These are phyloP conservation scores for Candida albicans DNA, from an alignment of 1,139 yeast species.

Conservation along the genomic window DNA sequence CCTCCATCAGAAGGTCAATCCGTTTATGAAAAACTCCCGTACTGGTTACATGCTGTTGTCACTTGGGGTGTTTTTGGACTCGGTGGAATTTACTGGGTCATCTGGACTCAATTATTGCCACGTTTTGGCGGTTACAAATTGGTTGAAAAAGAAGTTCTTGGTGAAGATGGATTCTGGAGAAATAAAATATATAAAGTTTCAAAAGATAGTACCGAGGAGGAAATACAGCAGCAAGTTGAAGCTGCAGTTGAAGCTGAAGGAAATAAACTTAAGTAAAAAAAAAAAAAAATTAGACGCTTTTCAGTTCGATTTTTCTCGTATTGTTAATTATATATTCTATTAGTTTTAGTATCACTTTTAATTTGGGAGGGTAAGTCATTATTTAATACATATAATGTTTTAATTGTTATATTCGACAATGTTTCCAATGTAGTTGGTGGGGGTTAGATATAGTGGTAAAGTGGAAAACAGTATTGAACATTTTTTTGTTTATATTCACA, in stretches of 20 bases:
- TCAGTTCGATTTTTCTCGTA: no score
- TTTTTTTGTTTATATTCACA: no score
- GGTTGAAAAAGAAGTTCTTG: conserved; percentile 58
- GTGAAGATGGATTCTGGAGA: conserved; percentile 77
- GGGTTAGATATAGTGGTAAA: no score
- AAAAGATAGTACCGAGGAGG: conserved; percentile 20
- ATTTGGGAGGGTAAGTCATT: no score
- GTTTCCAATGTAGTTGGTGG: no score
- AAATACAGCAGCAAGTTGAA: conserved; percentile 9
- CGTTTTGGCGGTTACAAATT: conserved; percentile 56
- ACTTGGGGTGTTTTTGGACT: conserved; percentile 76
- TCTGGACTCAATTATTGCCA: conserved; percentile 67
- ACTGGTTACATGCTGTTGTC: conserved; percentile 80
- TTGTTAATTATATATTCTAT: no score
- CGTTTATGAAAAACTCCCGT: conserved; percentile 68
- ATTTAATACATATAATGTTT: no score
- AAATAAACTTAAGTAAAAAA: neutral
- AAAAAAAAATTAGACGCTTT: neutral
- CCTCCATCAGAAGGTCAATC: conserved; percentile 69
- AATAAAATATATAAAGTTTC: conserved; percentile 52
- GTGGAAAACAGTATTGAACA: no score
- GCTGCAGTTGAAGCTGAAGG: neutral
- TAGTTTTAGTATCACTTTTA: no score
- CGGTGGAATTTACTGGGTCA: conserved; percentile 70
- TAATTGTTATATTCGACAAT: no score